These are phyloP conservation scores for Cladosporium sp. DNA, from an alignment of 2,329 filamentous ascomycete genomes.

Conservation along the genomic window DNA sequence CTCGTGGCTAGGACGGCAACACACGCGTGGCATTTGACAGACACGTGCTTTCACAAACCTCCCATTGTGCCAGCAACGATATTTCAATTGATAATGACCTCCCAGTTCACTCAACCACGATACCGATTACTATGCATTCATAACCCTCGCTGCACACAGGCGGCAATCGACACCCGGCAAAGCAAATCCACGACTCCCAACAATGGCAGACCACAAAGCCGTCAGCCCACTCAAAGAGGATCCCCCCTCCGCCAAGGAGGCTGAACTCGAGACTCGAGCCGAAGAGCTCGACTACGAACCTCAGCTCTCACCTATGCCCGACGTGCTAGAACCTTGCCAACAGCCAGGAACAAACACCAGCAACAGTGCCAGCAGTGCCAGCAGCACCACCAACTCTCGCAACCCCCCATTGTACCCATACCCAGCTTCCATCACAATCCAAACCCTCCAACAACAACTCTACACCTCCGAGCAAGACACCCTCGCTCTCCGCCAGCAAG, in stretches of 20 bases:
- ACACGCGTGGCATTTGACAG: not conserved
- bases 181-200: too few species aligned
- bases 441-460: not conserved
- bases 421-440: not conserved
- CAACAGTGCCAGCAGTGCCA: not conserved
- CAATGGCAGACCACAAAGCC: too few species aligned
- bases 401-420: not conserved
- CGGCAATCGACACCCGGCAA: too few species aligned
- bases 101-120: not conserved
- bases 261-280: too few species aligned
- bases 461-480: not conserved
- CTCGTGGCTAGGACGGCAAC: not conserved
- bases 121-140: too few species aligned
- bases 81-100: not conserved
- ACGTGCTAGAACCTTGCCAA: too few species aligned
- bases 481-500: not conserved
- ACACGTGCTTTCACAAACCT: not conserved
- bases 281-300: too few species aligned
- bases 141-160: too few species aligned
- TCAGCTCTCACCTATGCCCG: too few species aligned
- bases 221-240: too few species aligned
- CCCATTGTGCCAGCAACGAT: not conserved
- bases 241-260: too few species aligned
- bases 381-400: not conserved
- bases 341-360: not conserved